A percentile compares a stretch with the other conserved stretches of the same genome.
Evolutionary conservation across 148 eudicot species (phyloP).

Genomic region (Cornus suecica): DNA sequence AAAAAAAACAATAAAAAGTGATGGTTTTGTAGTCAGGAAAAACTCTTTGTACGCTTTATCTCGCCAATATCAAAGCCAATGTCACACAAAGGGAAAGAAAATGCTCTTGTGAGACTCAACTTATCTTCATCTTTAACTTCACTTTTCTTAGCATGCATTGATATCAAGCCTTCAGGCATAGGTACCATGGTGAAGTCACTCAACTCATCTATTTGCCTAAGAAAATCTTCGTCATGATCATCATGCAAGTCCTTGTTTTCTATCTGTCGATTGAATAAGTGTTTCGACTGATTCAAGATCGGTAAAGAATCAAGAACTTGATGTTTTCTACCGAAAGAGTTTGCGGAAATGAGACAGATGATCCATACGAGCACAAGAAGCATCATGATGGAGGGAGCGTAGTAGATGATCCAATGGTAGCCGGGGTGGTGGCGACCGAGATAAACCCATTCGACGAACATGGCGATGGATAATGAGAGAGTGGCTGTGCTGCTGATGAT

Average conservation of each 20-base stretch:
- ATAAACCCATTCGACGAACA: constrained; percentile 5
- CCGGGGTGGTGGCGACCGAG: constrained; percentile 6
- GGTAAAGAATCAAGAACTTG: background rate
- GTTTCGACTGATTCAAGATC: background rate
- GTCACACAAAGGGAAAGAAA: background rate
- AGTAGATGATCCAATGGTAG: background rate
- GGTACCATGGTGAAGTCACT: background rate
- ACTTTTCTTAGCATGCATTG: background rate
- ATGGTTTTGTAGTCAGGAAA: too few relatives aligned
- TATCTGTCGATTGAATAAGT: background rate
- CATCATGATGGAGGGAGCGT: background rate
- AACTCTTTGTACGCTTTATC: too few relatives aligned
- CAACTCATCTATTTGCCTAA: background rate
- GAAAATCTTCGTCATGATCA: background rate
- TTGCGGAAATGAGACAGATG: background rate
- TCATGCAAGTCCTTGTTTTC: background rate
- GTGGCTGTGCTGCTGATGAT: constrained; percentile 11
- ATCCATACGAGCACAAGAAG: background rate
- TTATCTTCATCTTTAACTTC: background rate
- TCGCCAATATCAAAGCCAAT: too few relatives aligned
- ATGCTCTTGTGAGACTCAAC: background rate
- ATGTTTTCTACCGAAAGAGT: background rate
- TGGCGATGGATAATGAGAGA: background rate
- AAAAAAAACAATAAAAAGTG: too few relatives aligned
- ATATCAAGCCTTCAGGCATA: background rate